These are phyloP conservation scores for Schwanniomyces etchellsii DNA, from an alignment of 1,139 yeast species.

Conservation along the genomic window DNA sequence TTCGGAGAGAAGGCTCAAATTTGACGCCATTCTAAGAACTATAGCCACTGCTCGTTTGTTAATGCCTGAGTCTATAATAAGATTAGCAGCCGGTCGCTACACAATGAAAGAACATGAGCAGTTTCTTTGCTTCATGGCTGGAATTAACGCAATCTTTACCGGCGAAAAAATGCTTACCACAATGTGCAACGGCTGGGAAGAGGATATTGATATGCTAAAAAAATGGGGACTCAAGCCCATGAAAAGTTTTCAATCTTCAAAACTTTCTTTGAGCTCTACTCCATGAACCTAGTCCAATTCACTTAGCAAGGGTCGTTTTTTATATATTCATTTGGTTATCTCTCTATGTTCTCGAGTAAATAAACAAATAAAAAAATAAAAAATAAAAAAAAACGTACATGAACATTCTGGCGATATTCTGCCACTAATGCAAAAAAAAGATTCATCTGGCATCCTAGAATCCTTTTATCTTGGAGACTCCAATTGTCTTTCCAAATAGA, in stretches of 20 bases:
- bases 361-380: too few relatives aligned
- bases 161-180: slow-evolving; percentile 81
- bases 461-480: too few relatives aligned
- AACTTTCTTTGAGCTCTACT: too few relatives aligned
- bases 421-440: too few relatives aligned
- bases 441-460: too few relatives aligned
- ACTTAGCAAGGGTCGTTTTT: too few relatives aligned
- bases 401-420: too few relatives aligned
- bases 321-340: too few relatives aligned
- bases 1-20: slow-evolving; percentile 37
- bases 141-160: slow-evolving; percentile 76
- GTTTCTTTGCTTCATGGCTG: slow-evolving; percentile 69
- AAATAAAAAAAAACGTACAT: too few relatives aligned
- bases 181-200: slow-evolving; percentile 83
- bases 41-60: slow-evolving; percentile 70
- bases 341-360: too few relatives aligned
- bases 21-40: slow-evolving; percentile 62
- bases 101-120: slow-evolving; percentile 79
- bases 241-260: slow-evolving; percentile 44
- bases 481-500: too few relatives aligned
- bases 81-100: slow-evolving; percentile 78
- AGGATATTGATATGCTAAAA: slow-evolving; percentile 60
- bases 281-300: too few relatives aligned
- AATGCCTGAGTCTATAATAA: slow-evolving; percentile 67
- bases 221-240: slow-evolving; percentile 73